Conservation (phyloP, 176 grass and related monocot genomes). For the Raddia guianensis region DNA sequence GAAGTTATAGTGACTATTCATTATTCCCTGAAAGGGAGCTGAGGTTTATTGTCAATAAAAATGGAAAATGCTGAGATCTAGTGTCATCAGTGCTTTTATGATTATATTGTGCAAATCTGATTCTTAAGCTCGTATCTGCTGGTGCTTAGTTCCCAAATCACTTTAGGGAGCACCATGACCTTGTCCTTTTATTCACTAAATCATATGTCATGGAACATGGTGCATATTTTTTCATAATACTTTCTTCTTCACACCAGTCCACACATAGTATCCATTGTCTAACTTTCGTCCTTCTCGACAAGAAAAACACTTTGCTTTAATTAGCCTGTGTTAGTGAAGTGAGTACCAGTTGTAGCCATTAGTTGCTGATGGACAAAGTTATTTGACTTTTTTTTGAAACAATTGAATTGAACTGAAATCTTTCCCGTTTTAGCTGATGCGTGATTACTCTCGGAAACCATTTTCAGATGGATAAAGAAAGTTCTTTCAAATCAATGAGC, state of each 20-base stretch:
- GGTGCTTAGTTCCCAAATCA: not conserved
- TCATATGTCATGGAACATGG: not conserved
- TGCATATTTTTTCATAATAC: not conserved
- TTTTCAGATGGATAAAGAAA: not conserved
- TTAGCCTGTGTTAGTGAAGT: not conserved
- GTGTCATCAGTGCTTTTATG: not conserved
- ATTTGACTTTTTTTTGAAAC: not conserved
- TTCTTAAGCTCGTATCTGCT: not conserved
- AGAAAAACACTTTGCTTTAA: not conserved
- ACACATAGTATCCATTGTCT: not conserved
- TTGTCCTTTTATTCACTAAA: conserved; percentile 3
- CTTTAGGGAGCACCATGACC: not conserved
- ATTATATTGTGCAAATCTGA: not conserved
- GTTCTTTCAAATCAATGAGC: not conserved
- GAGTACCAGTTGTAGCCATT: not conserved
- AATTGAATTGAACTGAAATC: not conserved
- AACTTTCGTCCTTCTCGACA: not conserved
- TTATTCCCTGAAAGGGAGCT: not conserved
- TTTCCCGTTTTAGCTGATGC: not conserved
- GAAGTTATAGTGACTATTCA: not conserved
- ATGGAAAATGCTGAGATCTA: conserved; percentile 9
- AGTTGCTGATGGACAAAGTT: not conserved
- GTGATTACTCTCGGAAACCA: not conserved
- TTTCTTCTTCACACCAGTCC: not conserved
- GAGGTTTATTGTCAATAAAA: not conserved